Base-by-base conservation (phyloP, 306 rosid species). In the Prunus padus region DNA sequence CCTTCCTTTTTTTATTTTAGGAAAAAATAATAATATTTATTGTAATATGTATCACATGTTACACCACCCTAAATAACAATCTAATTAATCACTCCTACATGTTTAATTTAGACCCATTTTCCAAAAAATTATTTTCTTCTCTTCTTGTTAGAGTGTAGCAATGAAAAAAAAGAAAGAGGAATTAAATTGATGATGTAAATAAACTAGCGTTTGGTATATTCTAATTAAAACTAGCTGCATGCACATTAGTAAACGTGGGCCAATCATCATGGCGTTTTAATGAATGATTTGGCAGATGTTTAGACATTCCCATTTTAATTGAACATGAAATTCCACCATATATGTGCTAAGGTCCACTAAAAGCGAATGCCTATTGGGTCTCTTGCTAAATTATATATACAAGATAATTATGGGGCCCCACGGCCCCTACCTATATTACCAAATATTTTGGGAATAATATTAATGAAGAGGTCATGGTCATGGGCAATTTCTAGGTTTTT, bases 261-360 rank as follows among this genome's bases (percentile, higher is more conserved):
- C 23, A 60, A 16, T 60, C n/a, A 60, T 26, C 40, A 57, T 60
- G n/a, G 65, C 20, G 40, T 60, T 26, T 13, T 60, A 60, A 25
- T 62, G 67, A 61, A 62, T 63, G 14, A 63, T 31, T 63, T 16
- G 46, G 46, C 14, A 31, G 30, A 63, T 18, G 46, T 31, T 31
- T 31, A 30, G 45, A 26, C 33, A 57, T 57, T 4, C 65, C 40
- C 40, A 4, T 4, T 26, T 26, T 26, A 60, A 12, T 31, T 62
- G 67, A 62, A 62, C 22, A 62, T 62, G 45, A 31, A 25, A 63
- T 63, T 46, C 67, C 46, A 63, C 67, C 67, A 15, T 18, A 63
- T 31, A 15, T 0, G 33, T 16, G 11, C n/a, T 13, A n/a, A 14
- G 30, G 64, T 33, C 18, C 15, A 31, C 64, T 52, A 33, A 70